A percentile compares a stretch with the other conserved stretches of the same genome.
These are phyloP conservation scores for Penicillium corylophilum DNA, from an alignment of 2,329 filamentous ascomycete genomes.

Conservation along the genomic window DNA sequence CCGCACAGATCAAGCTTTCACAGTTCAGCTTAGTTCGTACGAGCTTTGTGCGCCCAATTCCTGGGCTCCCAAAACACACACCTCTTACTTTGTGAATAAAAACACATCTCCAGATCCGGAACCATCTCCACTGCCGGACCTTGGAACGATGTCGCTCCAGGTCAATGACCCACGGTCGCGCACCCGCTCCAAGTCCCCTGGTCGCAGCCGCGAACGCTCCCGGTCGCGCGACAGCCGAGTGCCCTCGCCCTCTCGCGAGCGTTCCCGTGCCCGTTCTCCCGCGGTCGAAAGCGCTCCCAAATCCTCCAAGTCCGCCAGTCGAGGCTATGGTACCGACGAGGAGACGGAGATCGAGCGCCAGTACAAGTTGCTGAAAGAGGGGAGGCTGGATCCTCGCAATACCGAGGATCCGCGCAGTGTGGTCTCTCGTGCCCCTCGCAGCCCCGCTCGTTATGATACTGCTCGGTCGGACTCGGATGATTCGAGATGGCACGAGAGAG, in stretches of 20 bases:
- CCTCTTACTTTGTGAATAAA: conserved; percentile 14
- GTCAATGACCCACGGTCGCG: conserved; percentile 44
- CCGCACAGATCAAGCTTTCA: conserved; percentile 2
- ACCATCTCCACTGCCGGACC: conserved; percentile 7
- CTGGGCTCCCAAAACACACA: neutral
- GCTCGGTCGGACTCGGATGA: conserved; percentile 24
- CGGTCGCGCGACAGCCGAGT: conserved; percentile 43
- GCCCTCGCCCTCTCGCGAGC: conserved; percentile 28
- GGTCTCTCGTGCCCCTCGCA: conserved; percentile 17
- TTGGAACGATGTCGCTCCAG: conserved; percentile 36
- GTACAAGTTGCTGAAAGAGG: conserved; percentile 21
- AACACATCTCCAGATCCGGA: conserved; percentile 18
- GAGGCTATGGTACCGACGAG: conserved; percentile 16
- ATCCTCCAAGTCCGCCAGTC: neutral
- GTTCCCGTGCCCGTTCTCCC: conserved; percentile 29
- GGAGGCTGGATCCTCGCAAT: conserved; percentile 2
- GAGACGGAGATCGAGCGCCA: conserved; percentile 24
- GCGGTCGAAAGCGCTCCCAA: conserved; percentile 18
- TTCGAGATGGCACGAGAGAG: conserved; percentile 5
- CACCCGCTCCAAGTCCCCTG: conserved; percentile 47
- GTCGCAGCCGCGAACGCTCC: conserved; percentile 42
- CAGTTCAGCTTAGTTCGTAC: neutral
- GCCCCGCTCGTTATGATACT: conserved; percentile 21
- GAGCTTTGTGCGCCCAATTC: neutral
- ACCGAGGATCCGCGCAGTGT: neutral